Conservation (phyloP, 345 rosid genomes). For the Ricinus communis region DNA sequence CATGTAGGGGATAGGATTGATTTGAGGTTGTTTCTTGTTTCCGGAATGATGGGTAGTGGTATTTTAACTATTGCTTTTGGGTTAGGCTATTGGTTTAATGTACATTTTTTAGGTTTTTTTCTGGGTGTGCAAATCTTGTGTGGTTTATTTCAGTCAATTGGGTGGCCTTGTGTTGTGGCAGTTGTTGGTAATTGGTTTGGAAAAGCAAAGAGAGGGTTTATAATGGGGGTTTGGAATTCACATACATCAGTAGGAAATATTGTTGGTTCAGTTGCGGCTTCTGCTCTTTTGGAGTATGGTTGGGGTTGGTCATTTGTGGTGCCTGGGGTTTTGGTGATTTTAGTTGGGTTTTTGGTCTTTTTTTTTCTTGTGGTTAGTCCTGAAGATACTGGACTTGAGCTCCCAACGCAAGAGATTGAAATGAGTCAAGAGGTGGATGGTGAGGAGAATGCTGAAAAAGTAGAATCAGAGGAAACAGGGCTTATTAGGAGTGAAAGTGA, state of each 20-base stretch:
- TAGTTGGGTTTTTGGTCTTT: slow-evolving; percentile 61
- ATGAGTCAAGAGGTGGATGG: slow-evolving; percentile 39
- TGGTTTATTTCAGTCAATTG: slow-evolving; percentile 89
- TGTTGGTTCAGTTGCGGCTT: slow-evolving; percentile 73
- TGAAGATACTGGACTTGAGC: slow-evolving; percentile 61
- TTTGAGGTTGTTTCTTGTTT: slow-evolving; percentile 83
- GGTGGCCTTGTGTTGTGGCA: slow-evolving; percentile 99
- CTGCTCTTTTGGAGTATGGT: slow-evolving; percentile 72
- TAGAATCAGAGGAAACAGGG: slow-evolving; percentile 57
- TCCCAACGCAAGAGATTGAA: slow-evolving; percentile 50
- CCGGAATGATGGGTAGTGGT: slow-evolving; percentile 94
- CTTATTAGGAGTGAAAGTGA: slow-evolving; percentile 31
- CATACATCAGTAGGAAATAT: slow-evolving; percentile 88
- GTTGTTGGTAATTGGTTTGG: slow-evolving; percentile 91
- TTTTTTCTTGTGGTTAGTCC: slow-evolving; percentile 69
- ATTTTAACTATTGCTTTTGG: slow-evolving; percentile 65
- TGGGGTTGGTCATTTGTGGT: slow-evolving; percentile 98
- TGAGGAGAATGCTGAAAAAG: slow-evolving; percentile 41
- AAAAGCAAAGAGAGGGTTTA: slow-evolving; percentile 86
- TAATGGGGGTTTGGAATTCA: slow-evolving; percentile 91
- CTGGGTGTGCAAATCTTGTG: slow-evolving; percentile 66
- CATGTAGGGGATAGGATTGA: slow-evolving; percentile 81
- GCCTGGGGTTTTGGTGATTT: slow-evolving; percentile 68
- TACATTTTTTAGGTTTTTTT: slow-evolving; percentile 58
- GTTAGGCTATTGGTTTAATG: slow-evolving; percentile 75